phyloP scores from a whole-genome alignment of 2,329 filamentous ascomycete genomes.

The Gnomoniopsis smithogilvyi region DNA sequence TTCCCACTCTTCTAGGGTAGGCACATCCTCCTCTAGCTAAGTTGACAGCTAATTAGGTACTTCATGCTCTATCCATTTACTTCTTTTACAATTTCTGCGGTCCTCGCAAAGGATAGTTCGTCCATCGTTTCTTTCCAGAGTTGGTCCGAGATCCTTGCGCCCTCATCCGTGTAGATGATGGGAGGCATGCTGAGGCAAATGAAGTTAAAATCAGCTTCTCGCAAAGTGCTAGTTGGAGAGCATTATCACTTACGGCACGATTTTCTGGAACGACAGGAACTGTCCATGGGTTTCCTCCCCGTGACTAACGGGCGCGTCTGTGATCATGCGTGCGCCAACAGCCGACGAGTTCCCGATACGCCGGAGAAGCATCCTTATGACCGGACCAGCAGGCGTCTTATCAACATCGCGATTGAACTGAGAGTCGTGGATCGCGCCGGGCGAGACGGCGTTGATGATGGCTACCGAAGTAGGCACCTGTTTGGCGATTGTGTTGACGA shows the following conservation, averaged over 20 bases:
- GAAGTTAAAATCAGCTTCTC: neutral
- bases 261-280: slow-evolving; percentile 19
- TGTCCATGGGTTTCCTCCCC: slow-evolving; percentile 20
- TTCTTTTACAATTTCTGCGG: neutral
- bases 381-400: neutral
- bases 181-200: slow-evolving; percentile 18
- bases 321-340: slow-evolving; percentile 19
- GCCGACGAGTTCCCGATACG: slow-evolving; percentile 12
- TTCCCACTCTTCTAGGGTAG: too few relatives aligned
- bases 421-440: neutral
- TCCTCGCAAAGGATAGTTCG: slow-evolving; percentile 23
- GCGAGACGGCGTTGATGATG: neutral
- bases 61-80: neutral
- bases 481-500: slow-evolving; percentile 26
- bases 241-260: slow-evolving; percentile 17
- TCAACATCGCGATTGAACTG: slow-evolving; percentile 5
- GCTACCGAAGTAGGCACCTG: slow-evolving; percentile 21
- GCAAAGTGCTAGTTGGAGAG: neutral
- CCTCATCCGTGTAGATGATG: slow-evolving; percentile 20
- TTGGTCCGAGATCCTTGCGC: slow-evolving; percentile 13
- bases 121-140: slow-evolving; percentile 25
- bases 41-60: too few relatives aligned
- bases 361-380: slow-evolving; percentile 4
- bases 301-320: slow-evolving; percentile 16
- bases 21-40: too few relatives aligned